Conservation (phyloP, 2,329 filamentous ascomycete species). For the Cryoendolithus antarcticus region DNA sequence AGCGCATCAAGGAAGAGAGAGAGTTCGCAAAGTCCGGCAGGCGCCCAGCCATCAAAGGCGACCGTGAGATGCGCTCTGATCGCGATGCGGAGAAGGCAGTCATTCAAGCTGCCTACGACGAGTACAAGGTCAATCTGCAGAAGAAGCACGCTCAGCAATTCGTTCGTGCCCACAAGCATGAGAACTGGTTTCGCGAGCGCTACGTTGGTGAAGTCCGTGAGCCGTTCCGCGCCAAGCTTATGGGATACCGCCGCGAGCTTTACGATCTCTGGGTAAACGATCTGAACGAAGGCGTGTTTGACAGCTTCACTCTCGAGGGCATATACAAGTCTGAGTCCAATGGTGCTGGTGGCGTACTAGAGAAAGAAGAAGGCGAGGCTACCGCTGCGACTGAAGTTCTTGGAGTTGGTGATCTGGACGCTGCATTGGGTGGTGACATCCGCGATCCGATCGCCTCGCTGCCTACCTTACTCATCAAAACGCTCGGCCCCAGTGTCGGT, state of each 20-base stretch:
- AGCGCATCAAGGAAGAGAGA: conserved; percentile 70
- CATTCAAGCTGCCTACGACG: conserved; percentile 58
- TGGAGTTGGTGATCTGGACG: conserved; percentile 81
- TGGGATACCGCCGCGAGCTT: conserved; percentile 63
- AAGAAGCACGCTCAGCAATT: conserved; percentile 58
- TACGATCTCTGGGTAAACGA: conserved; percentile 87
- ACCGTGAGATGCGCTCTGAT: conserved; percentile 58
- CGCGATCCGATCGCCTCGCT: conserved; percentile 80
- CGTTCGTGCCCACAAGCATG: conserved; percentile 80
- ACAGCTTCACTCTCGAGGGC: conserved; percentile 88
- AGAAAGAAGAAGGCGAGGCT: conserved; percentile 93
- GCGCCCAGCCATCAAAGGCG: conserved; percentile 46
- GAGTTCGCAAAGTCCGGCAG: conserved; percentile 59
- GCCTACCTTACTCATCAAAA: conserved; percentile 93
- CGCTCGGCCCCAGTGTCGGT: conserved; percentile 89
- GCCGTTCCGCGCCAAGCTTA: conserved; percentile 60
- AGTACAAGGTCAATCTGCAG: conserved; percentile 54
- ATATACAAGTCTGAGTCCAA: conserved; percentile 89
- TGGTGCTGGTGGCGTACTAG: conserved; percentile 68
- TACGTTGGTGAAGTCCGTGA: conserved; percentile 77
- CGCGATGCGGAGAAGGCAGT: conserved; percentile 66
- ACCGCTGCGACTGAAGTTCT: conserved; percentile 85
- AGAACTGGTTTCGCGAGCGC: conserved; percentile 96
- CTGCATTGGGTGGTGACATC: conserved; percentile 70
- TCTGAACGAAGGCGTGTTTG: conserved; percentile 71